Conservation (phyloP, 2,329 filamentous ascomycete genomes). For the Bimuria novae-zelandiae region DNA sequence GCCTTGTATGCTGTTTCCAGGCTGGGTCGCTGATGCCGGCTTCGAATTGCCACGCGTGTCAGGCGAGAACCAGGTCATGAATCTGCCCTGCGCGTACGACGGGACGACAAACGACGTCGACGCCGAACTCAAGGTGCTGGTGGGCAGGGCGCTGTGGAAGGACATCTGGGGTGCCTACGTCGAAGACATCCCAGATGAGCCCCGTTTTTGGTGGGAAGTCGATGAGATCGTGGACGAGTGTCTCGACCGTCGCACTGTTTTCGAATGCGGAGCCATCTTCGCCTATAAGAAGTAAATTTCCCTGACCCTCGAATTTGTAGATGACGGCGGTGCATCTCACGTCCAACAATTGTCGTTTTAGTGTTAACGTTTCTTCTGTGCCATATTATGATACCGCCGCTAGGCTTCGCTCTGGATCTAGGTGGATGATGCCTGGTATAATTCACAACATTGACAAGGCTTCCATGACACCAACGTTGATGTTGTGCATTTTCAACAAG, state of each 20-base stretch:
- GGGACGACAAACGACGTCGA: slow-evolving; percentile 25
- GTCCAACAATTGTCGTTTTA: not conserved
- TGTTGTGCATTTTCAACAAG: not conserved
- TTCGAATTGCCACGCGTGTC: slow-evolving; percentile 43
- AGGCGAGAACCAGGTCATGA: slow-evolving; percentile 28
- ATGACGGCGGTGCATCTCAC: not conserved
- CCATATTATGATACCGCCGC: slow-evolving; percentile 11
- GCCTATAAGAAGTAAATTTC: slow-evolving; percentile 37
- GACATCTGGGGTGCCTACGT: slow-evolving; percentile 46
- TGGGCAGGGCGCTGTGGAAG: slow-evolving; percentile 45
- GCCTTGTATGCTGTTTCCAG: slow-evolving; percentile 62
- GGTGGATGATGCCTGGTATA: not conserved
- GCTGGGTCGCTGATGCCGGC: slow-evolving; percentile 62
- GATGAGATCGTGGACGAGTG: slow-evolving; percentile 44
- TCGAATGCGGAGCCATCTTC: slow-evolving; percentile 44
- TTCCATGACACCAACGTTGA: not conserved
- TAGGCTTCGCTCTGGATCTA: not conserved
- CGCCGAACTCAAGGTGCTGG: slow-evolving; percentile 38
- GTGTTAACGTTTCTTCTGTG: not conserved
- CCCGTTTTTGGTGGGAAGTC: slow-evolving; percentile 48
- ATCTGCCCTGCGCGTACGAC: slow-evolving; percentile 39
- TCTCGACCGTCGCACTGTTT: slow-evolving; percentile 38
- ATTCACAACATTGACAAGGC: not conserved
- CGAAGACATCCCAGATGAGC: slow-evolving; percentile 32
- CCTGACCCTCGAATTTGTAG: too few relatives aligned